These are phyloP conservation scores for Metschnikowia gelsemii DNA, from an alignment of 805 yeast species.

Conservation along the genomic window DNA sequence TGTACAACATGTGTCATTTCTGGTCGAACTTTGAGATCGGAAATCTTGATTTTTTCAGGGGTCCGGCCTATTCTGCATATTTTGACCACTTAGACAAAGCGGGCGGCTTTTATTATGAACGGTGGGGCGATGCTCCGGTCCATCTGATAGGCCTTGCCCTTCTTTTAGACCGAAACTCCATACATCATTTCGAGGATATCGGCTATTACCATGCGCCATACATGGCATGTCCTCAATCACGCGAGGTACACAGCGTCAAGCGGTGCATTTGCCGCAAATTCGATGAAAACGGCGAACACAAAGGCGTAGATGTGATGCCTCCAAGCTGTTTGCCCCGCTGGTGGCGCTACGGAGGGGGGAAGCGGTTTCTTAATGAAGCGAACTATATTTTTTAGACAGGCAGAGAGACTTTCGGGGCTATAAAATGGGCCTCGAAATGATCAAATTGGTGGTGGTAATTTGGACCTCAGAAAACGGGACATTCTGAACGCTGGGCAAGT, in stretches of 20 bases:
- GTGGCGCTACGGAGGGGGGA: slow-evolving; percentile 74
- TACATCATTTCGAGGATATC: slow-evolving; percentile 46
- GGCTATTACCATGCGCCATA: slow-evolving; percentile 47
- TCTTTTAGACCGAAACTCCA: slow-evolving; percentile 35
- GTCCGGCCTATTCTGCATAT: slow-evolving; percentile 44
- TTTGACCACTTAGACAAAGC: slow-evolving; percentile 46
- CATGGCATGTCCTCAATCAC: slow-evolving; percentile 40
- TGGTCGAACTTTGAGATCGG: slow-evolving; percentile 66
- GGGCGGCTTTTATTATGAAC: slow-evolving; percentile 57
- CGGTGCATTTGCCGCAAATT: slow-evolving; percentile 35
- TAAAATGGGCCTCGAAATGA: too few species aligned
- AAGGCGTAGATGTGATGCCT: slow-evolving; percentile 44
- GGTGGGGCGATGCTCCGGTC: slow-evolving; percentile 61
- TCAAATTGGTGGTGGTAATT: too few species aligned
- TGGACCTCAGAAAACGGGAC: too few species aligned
- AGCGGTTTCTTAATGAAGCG: slow-evolving; percentile 50
- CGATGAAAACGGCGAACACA: slow-evolving; percentile 19
- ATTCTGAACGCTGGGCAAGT: too few species aligned
- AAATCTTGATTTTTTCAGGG: slow-evolving; percentile 49
- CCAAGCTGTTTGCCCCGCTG: slow-evolving; percentile 69
- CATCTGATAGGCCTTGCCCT: slow-evolving; percentile 40
- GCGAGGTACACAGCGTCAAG: slow-evolving; percentile 33
- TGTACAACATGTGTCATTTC: slow-evolving; percentile 75
- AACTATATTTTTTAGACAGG: slow-evolving; percentile 18
- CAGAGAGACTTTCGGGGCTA: too few species aligned